Base-by-base conservation (phyloP, 805 yeast species). In the Nakazawaea holstii region DNA sequence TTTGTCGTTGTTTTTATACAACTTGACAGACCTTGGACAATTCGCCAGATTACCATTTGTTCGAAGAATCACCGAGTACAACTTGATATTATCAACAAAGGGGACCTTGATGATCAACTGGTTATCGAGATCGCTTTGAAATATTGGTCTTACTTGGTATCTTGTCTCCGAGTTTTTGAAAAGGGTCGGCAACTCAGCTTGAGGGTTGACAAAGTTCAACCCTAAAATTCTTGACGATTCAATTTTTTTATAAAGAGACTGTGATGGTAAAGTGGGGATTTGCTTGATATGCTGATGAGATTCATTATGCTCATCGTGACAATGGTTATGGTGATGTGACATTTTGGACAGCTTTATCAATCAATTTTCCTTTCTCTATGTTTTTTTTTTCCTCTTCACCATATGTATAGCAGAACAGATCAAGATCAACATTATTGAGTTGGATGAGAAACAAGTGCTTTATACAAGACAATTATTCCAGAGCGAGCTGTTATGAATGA, bases 101-200 rank as follows among this genome's bases (percentile, higher is more conserved):
- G 97, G 97, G 28, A 92, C 77, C 45, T 79, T 76, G 30, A 92
- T 54, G 30, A 91, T 76, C 54, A 91, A 53, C 60, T 92, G 97
- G 49, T 83, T 79, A 58, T 92, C 98, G 2, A 86, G 80, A 60
- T 91, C 97, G 1, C 63, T 78, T 67, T 40, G 81, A 59, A 68
- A 65, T 56, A 33, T 66, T 52, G 68, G 80, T 50, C 51, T 70
- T 8, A 77, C 53, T n/a, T 69, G 62, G 51, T 77, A 79, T 55
- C 77, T 76, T 6, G 72, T 68, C 1, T 71, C 76, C 41, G 70
- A 64, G 2, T 69, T 55, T 53, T 82, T 83, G 62, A 91, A 76
- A 17, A 89, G 67, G 45, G 68, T 61, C 20, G 57, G 62, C 13
- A 73, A 55, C 7, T 84, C 84, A 1, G 70, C 68, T n/a, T 68